Percentiles rank a stretch among this genome's conserved stretches.
These are phyloP conservation scores for Schrenkiella parvula DNA, from an alignment of 345 rosid species.

Conservation along the genomic window DNA sequence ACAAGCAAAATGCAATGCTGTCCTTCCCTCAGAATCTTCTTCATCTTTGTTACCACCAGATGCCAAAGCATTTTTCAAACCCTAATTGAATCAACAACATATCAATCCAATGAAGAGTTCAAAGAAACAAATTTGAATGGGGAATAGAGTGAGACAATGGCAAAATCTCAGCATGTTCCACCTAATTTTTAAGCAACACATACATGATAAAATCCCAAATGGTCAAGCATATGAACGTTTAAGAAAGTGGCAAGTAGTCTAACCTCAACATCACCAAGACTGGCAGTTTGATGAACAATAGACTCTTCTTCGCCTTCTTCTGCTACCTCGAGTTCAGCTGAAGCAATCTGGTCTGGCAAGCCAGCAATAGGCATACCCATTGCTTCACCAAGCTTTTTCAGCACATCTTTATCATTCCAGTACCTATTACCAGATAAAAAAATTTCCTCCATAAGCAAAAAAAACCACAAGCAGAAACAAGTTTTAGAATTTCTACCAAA, in stretches of 20 bases:
- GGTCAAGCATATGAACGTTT: neutral
- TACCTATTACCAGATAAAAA: constrained; percentile 48
- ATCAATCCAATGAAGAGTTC: neutral
- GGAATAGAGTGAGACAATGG: neutral
- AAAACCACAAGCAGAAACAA: neutral
- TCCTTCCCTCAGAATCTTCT: constrained; percentile 98
- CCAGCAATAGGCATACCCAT: constrained; percentile 82
- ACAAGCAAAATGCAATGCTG: constrained; percentile 97
- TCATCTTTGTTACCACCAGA: constrained; percentile 95
- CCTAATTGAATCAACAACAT: constrained; percentile 43
- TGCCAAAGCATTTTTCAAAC: constrained; percentile 69
- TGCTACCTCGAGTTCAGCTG: constrained; percentile 59
- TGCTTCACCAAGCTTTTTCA: constrained; percentile 94
- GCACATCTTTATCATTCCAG: constrained; percentile 91
- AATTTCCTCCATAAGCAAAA: constrained; percentile 1
- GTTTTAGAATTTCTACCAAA: neutral
- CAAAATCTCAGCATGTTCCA: neutral
- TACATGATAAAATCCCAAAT: neutral
- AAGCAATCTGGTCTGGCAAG: constrained; percentile 49
- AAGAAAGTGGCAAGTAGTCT: constrained; percentile 4
- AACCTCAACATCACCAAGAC: constrained; percentile 96
- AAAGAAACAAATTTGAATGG: neutral
- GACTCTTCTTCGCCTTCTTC: constrained; percentile 86
- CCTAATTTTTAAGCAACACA: neutral
- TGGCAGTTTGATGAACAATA: constrained; percentile 83